Evolutionary conservation across 106 monocot species (phyloP), one percentile per base, ranked within the genome.

Genomic region (Narthecium ossifragum): DNA sequence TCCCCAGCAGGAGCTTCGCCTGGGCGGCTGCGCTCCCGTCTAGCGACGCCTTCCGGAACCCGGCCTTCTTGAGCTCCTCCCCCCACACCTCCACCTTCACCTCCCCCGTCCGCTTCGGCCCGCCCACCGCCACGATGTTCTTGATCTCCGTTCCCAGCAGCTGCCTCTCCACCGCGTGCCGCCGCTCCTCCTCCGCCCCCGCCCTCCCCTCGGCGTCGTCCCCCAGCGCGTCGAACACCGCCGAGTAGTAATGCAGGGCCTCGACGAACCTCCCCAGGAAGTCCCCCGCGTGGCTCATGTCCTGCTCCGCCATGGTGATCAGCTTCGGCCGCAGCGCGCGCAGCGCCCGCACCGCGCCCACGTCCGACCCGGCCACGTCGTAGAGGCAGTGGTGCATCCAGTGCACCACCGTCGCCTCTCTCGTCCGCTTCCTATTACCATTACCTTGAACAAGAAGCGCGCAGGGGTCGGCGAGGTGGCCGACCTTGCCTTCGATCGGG

Each of bases 81-180:
- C 81, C 73, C 88, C 88, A 93, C 37, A 57, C 65, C 70, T 73
- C 88, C 31, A 88, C 81, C 64, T 70, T 79, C 71, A 62, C 84
- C 61, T 93, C 88, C 25, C 73, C 78, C 9, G 77, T 75, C 57
- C 78, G 46, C 70, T 88, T 88, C 28, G 88, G 88, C 0, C 88
- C 83, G 14, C 78, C 75, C 9, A 77, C 76, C 11, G 78, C 84
- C 45, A 88, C 70, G 8, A 93, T 88, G 62, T 88, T 93, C 46
- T 71, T 30, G 31, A 92, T 92, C 78, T 92, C 92, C 7, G 75
- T 66, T 14, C 80, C 87, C 18, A 92, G 57, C 25, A 92, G 50
- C 59, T 88, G 84, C 53, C 92, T 65, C 78, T 92, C 92, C 49
- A 92, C 92, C 17, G 63, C 62, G 67, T 78, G 74, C 58, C 92